These are phyloP conservation scores for Skeletonema tropicum DNA, from an alignment of 108 stramenopile species.

Conservation along the genomic window DNA sequence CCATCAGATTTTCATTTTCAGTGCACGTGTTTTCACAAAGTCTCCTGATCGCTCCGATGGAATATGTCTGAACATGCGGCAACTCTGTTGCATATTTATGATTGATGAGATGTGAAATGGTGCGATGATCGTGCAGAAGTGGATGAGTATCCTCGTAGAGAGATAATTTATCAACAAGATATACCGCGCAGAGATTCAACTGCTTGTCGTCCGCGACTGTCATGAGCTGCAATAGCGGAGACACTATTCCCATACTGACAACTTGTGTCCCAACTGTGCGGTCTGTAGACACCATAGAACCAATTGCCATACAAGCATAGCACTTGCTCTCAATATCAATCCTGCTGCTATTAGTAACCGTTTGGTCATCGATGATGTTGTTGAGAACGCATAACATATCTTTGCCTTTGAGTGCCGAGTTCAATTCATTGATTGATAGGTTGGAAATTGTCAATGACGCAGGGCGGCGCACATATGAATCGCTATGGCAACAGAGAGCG, in stretches of 20 bases:
- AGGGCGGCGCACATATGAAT: constrained; percentile 58
- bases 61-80: constrained; percentile 56
- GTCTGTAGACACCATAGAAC: constrained; percentile 54
- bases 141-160: constrained; percentile 20
- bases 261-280: constrained; percentile 43
- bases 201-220: constrained; percentile 48
- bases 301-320: constrained; percentile 78
- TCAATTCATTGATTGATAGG: constrained; percentile 36
- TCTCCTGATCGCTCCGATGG: constrained; percentile 61
- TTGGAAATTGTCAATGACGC: constrained; percentile 65
- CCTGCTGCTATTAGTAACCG: not conserved
- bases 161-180: constrained; percentile 74
- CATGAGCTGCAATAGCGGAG: constrained; percentile 34
- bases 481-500: constrained; percentile 22
- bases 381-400: constrained; percentile 7
- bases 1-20: constrained; percentile 14
- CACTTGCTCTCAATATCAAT: constrained; percentile 48
- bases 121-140: constrained; percentile 9
- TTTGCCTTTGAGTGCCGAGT: constrained; percentile 28
- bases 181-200: constrained; percentile 71
- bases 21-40: constrained; percentile 33
- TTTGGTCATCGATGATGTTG: constrained; percentile 9
- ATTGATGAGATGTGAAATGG: constrained; percentile 44
- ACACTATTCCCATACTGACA: constrained; percentile 30
- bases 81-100: constrained; percentile 22